phyloP scores from a whole-genome alignment of 2,329 filamentous ascomycete species.

The Neofusicoccum umdonicola region DNA sequence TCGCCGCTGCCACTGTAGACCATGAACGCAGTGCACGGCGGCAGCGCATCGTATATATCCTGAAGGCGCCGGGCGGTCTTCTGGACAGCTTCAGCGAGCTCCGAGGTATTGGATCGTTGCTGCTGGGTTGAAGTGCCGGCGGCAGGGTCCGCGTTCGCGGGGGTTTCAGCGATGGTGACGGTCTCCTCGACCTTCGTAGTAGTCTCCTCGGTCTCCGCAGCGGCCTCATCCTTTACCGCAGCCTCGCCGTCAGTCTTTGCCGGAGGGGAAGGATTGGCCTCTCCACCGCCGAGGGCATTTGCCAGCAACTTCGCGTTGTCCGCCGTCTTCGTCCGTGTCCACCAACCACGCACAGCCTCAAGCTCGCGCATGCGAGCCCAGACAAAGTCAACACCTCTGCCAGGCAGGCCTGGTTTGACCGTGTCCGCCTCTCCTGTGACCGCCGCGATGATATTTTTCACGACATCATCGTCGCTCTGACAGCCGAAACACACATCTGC shows the following conservation, averaged over 20 bases:
- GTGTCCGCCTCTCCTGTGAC: not conserved
- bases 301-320: constrained; percentile 31
- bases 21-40: constrained; percentile 59
- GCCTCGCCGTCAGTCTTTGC: not conserved
- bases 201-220: not conserved
- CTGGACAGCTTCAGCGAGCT: constrained; percentile 47
- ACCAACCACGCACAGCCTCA: constrained; percentile 61
- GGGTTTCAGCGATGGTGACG: not conserved
- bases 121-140: no score
- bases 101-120: not conserved
- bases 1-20: constrained; percentile 65
- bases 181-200: not conserved
- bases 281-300: constrained; percentile 4
- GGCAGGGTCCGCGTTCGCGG: no score
- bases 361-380: constrained; percentile 63
- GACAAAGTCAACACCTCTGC: constrained; percentile 58
- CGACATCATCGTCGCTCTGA: constrained; percentile 56
- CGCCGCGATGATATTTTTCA: constrained; percentile 47
- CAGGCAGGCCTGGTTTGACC: constrained; percentile 38
- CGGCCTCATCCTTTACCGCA: not conserved
- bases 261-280: not conserved
- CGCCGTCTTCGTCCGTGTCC: constrained; percentile 48
- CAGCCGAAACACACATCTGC: constrained; percentile 58
- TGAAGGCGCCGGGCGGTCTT: constrained; percentile 52
- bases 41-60: constrained; percentile 55